Conservation (phyloP, 2,329 filamentous ascomycete genomes). For the Neofusicoccum ribis region DNA sequence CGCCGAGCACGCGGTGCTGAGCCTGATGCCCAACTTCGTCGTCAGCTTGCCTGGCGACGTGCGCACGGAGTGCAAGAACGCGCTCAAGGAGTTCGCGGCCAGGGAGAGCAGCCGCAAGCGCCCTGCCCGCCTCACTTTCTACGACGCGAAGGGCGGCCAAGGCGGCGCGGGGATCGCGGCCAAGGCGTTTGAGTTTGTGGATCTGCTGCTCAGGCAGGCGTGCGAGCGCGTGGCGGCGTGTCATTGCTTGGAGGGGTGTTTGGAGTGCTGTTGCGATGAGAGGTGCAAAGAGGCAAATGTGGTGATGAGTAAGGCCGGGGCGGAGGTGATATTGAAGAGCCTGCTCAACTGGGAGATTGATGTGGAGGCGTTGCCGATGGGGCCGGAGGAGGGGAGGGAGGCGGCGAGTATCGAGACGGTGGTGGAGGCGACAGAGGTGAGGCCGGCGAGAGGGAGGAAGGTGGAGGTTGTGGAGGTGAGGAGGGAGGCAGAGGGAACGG, state of each 20-base stretch:
- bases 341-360: slow-evolving; percentile 77
- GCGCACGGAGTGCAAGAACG: slow-evolving; percentile 88
- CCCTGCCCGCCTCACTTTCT: slow-evolving; percentile 87
- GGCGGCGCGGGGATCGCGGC: slow-evolving; percentile 82
- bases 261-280: slow-evolving; percentile 87
- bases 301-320: slow-evolving; percentile 91
- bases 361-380: slow-evolving; percentile 72
- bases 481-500: no score
- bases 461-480: slow-evolving; percentile 42
- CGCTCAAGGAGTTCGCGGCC: slow-evolving; percentile 81
- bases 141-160: slow-evolving; percentile 88
- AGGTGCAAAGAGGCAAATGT: slow-evolving; percentile 82
- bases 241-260: slow-evolving; percentile 74
- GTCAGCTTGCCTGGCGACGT: slow-evolving; percentile 89
- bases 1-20: slow-evolving; percentile 87
- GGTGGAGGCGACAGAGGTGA: slow-evolving; percentile 68
- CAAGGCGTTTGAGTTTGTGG: slow-evolving; percentile 92
- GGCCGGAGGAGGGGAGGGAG: slow-evolving; percentile 64
- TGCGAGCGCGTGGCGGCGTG: slow-evolving; percentile 75
- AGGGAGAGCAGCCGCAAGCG: slow-evolving; percentile 71
- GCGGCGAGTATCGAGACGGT: slow-evolving; percentile 81
- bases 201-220: slow-evolving; percentile 73
- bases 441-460: slow-evolving; percentile 41
- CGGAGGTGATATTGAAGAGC: slow-evolving; percentile 75
- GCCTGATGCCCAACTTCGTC: slow-evolving; percentile 86